A percentile compares a stretch with the other conserved stretches of the same genome.
Conservation (phyloP, 805 yeast species). For the Yamadazyma paraphyllophila region DNA sequence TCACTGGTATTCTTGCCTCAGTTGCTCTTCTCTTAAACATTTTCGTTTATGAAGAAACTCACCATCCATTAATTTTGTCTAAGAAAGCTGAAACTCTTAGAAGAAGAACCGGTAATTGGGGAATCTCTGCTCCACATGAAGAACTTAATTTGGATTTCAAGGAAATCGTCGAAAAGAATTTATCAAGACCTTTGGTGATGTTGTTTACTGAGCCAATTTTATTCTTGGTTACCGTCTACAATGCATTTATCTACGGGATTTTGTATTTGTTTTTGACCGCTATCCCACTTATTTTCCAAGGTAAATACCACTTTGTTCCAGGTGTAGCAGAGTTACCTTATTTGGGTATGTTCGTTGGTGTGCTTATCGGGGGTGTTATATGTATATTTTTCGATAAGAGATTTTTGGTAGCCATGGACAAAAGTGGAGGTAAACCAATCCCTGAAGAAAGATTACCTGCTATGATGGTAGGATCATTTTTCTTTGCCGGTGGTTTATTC, state of each 20-base stretch:
- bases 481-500: conserved; percentile 75
- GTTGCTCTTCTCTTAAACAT: conserved; percentile 31
- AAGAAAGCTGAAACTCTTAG: conserved; percentile 34
- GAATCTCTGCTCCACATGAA: conserved; percentile 38
- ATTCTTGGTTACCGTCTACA: conserved; percentile 42
- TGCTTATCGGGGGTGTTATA: conserved; percentile 53
- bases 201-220: conserved; percentile 42
- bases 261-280: conserved; percentile 46
- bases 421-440: conserved; percentile 55
- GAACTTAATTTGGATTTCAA: conserved; percentile 28
- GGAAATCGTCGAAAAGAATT: conserved; percentile 35
- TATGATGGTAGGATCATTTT: conserved; percentile 68
- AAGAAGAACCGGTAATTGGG: conserved; percentile 43
- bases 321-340: conserved; percentile 80
- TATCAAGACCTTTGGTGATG: conserved; percentile 40
- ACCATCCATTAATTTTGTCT: conserved; percentile 36
- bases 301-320: conserved; percentile 54
- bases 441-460: conserved; percentile 83
- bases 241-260: conserved; percentile 49
- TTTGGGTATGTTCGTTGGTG: conserved; percentile 70
- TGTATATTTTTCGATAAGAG: conserved; percentile 55
- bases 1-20: conserved; percentile 41
- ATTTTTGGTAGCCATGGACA: conserved; percentile 46
- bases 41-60: conserved; percentile 36
- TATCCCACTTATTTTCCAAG: conserved; percentile 44